A percentile compares a stretch with the other conserved stretches of the same genome.
phyloP scores from a whole-genome alignment of 2,329 filamentous ascomycete genomes.

The Diplodia seriata region DNA sequence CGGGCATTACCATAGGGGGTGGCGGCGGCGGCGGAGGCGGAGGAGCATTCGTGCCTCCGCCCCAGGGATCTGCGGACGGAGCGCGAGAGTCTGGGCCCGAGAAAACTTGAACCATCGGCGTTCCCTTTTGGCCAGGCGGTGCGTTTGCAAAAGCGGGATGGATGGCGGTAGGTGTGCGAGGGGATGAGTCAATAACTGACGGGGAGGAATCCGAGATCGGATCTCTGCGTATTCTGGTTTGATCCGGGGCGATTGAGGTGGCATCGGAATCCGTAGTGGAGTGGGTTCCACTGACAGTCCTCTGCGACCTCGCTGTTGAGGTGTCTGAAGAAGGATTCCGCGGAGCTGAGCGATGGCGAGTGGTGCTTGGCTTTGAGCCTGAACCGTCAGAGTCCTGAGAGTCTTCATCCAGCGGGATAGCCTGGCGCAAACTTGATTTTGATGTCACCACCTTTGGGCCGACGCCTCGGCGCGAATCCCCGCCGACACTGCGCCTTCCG shows the following conservation, averaged over 20 bases:
- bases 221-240: conserved; percentile 39
- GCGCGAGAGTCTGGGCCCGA: conserved; percentile 47
- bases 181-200: conserved; percentile 52
- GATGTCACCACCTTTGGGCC: conserved; percentile 51
- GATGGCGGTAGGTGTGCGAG: conserved; percentile 53
- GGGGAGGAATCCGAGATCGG: conserved; percentile 50
- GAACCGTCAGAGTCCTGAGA: conserved; percentile 54
- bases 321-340: conserved; percentile 22
- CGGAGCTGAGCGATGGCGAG: conserved; percentile 40
- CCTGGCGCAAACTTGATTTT: conserved; percentile 52
- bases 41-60: conserved; percentile 57
- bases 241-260: conserved; percentile 54
- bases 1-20: conserved; percentile 63
- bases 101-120: conserved; percentile 54
- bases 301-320: conserved; percentile 44
- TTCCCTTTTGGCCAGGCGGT: conserved; percentile 44
- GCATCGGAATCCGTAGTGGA: conserved; percentile 54
- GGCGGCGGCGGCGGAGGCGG: conserved; percentile 77
- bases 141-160: conserved; percentile 48
- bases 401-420: conserved; percentile 44
- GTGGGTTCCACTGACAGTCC: conserved; percentile 50
- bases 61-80: conserved; percentile 45
- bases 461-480: conserved; percentile 45
- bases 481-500: conserved; percentile 43
- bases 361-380: conserved; percentile 49